phyloP scores from a whole-genome alignment of 179 eudicot genomes.

The Silene vulgaris region DNA sequence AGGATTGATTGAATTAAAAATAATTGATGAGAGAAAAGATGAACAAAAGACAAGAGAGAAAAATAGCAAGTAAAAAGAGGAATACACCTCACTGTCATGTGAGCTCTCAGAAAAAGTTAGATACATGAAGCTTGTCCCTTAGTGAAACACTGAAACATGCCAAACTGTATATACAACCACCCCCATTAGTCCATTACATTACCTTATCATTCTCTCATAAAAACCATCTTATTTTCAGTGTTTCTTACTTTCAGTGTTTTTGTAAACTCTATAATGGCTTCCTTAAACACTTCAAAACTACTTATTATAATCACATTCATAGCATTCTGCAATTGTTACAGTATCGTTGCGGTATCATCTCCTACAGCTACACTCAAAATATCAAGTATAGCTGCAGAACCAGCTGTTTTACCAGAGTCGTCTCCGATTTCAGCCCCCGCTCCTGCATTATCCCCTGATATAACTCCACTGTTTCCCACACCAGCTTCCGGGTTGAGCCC shows the following conservation, averaged over 20 bases:
- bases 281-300: slow-evolving; percentile 21
- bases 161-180: slow-evolving; percentile 32
- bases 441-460: slow-evolving; percentile 55
- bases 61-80: slow-evolving; percentile 14
- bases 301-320: not conserved
- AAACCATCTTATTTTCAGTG: not conserved
- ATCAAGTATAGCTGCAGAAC: slow-evolving; percentile 60
- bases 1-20: slow-evolving; percentile 5
- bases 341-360: not conserved
- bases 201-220: slow-evolving; percentile 16
- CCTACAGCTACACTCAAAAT: slow-evolving; percentile 8
- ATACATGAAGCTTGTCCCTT: slow-evolving; percentile 34
- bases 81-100: slow-evolving; percentile 24
- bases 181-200: slow-evolving; percentile 15
- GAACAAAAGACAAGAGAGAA: slow-evolving; percentile 2
- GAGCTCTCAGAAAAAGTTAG: slow-evolving; percentile 12
- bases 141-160: slow-evolving; percentile 44
- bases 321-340: slow-evolving; percentile 1
- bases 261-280: slow-evolving; percentile 25
- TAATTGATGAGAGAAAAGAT: not conserved
- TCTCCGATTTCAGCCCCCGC: slow-evolving; percentile 18
- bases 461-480: slow-evolving; percentile 58
- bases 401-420: slow-evolving; percentile 46
- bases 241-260: not conserved
- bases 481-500: slow-evolving; percentile 37